Evolutionary conservation across 805 yeast genomes (phyloP).

Genomic region (Yamadazyma endophytica): DNA sequence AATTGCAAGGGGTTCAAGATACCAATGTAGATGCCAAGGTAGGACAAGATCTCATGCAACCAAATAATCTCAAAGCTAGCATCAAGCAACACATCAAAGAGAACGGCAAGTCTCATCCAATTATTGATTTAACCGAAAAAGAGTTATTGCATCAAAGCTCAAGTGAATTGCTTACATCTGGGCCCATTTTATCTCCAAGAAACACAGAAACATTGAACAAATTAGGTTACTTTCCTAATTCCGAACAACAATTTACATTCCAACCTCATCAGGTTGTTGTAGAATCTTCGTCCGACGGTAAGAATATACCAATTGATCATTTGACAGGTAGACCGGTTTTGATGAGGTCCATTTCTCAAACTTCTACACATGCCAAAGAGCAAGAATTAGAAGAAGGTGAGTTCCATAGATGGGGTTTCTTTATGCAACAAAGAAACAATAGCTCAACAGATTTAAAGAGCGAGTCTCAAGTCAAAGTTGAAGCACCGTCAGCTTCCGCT

Average conservation of each 20-base stretch:
- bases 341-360: conserved; percentile 59
- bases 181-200: conserved; percentile 49
- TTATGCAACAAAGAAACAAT: conserved; percentile 58
- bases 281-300: conserved; percentile 54
- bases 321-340: conserved; percentile 70
- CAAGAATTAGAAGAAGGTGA: conserved; percentile 93
- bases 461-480: not conserved
- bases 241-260: conserved; percentile 22
- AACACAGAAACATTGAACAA: conserved; percentile 18
- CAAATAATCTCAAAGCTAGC: not conserved
- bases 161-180: conserved; percentile 47
- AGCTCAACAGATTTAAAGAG: conserved; percentile 10
- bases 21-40: not conserved
- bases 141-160: conserved; percentile 44
- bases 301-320: conserved; percentile 55
- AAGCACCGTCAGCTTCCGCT: not conserved
- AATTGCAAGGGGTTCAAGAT: conserved; percentile 2
- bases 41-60: not conserved
- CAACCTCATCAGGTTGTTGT: conserved; percentile 71
- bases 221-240: conserved; percentile 17
- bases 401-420: conserved; percentile 80
- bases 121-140: conserved; percentile 12
- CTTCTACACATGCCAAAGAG: conserved; percentile 63
- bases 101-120: conserved; percentile 2
- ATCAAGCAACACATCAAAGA: not conserved